Percentiles rank a stretch among this genome's conserved stretches.
Conservation (phyloP, 163 green algal genomes). For the Volvox carteri region DNA sequence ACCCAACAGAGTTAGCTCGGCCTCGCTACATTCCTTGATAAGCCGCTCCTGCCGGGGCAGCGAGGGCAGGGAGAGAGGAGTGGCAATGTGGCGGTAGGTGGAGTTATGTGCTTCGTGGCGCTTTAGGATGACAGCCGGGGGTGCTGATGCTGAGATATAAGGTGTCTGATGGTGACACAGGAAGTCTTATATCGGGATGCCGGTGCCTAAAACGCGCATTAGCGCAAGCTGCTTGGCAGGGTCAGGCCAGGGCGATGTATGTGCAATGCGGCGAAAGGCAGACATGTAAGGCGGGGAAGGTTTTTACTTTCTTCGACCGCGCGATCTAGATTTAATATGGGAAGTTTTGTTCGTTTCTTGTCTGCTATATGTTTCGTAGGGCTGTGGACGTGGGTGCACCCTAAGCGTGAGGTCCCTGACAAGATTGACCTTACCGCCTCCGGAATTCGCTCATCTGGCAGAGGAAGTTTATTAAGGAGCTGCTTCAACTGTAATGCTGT, state of each 20-base stretch:
- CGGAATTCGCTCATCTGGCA: slow-evolving; percentile 9
- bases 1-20: slow-evolving; percentile 50
- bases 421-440: slow-evolving; percentile 18
- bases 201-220: too few relatives aligned
- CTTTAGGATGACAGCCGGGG: neutral
- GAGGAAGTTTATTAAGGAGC: slow-evolving; percentile 5
- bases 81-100: neutral
- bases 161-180: neutral
- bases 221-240: too few relatives aligned
- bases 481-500: slow-evolving; percentile 2
- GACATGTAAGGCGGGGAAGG: neutral
- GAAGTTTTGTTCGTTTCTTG: neutral
- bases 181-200: neutral
- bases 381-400: too few relatives aligned
- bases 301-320: neutral
- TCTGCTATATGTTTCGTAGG: too few relatives aligned
- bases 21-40: slow-evolving; percentile 55
- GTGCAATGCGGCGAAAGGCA: too few relatives aligned
- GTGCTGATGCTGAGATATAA: too few relatives aligned
- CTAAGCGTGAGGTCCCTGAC: too few relatives aligned
- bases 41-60: slow-evolving; percentile 41
- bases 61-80: neutral
- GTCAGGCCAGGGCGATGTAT: too few relatives aligned
- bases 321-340: neutral
- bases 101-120: neutral